Percentiles rank a stretch among this genome's conserved stretches.
Conservation (phyloP, 2,329 filamentous ascomycete genomes). For the Colletotrichum lentis region DNA sequence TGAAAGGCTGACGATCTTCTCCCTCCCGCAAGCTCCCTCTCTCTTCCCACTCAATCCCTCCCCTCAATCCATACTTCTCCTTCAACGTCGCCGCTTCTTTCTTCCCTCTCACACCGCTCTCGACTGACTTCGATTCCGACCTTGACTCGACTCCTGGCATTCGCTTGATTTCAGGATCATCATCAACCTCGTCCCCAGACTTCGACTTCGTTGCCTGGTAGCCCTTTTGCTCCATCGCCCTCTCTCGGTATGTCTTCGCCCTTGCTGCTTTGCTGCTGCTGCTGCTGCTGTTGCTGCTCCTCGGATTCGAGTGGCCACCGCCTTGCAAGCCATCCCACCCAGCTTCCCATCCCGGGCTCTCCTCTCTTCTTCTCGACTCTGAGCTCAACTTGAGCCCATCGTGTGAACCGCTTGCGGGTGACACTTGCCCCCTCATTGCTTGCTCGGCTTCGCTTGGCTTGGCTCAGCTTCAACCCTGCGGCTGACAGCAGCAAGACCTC, state of each 20-base stretch:
- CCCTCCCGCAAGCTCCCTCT: constrained; percentile 31
- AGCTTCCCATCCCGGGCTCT: not conserved
- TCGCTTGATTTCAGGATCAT: constrained; percentile 37
- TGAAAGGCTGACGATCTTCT: constrained; percentile 41
- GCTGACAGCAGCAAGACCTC: constrained; percentile 10
- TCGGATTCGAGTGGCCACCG: constrained; percentile 13
- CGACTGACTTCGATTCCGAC: constrained; percentile 21
- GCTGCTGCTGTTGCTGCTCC: not conserved
- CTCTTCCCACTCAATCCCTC: constrained; percentile 36
- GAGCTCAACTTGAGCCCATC: constrained; percentile 21
- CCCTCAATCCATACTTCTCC: constrained; percentile 37
- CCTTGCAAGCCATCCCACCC: constrained; percentile 13
- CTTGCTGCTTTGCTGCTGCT: not conserved
- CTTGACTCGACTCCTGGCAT: constrained; percentile 31
- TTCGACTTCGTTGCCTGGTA: constrained; percentile 35
- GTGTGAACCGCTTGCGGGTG: constrained; percentile 28
- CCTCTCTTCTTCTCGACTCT: not conserved
- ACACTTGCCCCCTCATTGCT: constrained; percentile 20
- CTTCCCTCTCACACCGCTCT: constrained; percentile 38
- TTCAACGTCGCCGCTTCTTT: constrained; percentile 38
- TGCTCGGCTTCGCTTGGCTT: not conserved
- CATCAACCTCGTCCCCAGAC: constrained; percentile 31
- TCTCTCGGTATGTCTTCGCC: constrained; percentile 31
- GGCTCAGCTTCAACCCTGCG: constrained; percentile 15
- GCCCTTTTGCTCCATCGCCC: constrained; percentile 15